Base-by-base conservation (phyloP, 768 basidiomycete genomes). In the Russula brevipes region DNA sequence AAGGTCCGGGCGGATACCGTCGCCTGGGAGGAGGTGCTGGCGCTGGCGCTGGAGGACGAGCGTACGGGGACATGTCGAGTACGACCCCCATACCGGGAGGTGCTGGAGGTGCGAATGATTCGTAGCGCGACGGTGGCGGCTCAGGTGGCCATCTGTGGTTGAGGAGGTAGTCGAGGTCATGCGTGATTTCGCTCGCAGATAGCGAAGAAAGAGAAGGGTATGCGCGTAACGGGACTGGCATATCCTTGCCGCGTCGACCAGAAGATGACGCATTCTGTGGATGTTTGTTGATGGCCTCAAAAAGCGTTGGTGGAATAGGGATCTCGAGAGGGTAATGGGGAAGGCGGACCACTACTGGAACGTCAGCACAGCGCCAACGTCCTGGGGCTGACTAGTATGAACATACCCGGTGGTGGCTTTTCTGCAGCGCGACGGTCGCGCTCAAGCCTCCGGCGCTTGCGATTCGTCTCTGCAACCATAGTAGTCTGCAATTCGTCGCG, bases 401-500 rank as follows among this genome's bases (percentile, higher is more conserved):
- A 77, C 83, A 53, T 69, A 93, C 94, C 74, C 57, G 87, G 85
- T 52, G 82, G 85, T 10, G 89, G 87, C n/a, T 86, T 78, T 68
- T 94, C 94, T 12, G 86, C 71, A 1, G 82, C 81, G 66, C 94
- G 81, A 65, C 92, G 84, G 66, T 97, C 94, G 63, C 94, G 81
- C 72, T 98, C 94, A 41, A 98, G 74, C 53, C 84, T 81, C 50
- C 95, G 79, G 61, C 91, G 81, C 73, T 96, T 96, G 66, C 89
- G 79, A 72, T 91, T 94, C 6, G 89, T 87, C 69, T 95, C 91
- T 0, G 94, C 85, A 60, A 95, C 88, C 86, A 96, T 90, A 14
- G 89, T 87, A 1, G 83, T 88, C 70, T 95, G 89, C 12, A 95
- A 75, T 53, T 87, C 85, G 68, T 93, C 89, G 56, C 89, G 81